phyloP scores from a whole-genome alignment of 2,329 filamentous ascomycete genomes.

The Paramyrothecium roridum region DNA sequence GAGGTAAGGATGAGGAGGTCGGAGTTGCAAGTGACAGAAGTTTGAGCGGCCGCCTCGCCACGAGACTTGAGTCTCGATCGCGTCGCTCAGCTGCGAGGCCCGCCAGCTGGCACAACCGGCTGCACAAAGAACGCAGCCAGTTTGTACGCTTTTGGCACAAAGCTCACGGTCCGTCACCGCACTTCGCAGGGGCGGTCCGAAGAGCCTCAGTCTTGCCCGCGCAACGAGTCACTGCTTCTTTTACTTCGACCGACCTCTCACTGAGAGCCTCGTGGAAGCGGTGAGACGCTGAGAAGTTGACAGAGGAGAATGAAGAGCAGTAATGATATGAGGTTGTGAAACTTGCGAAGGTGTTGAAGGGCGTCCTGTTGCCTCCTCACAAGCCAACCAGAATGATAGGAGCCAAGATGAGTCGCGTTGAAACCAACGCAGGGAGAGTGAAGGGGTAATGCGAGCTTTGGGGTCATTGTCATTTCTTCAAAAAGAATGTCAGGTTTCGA shows the following conservation, averaged over 20 bases:
- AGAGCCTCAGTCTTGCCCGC: background rate
- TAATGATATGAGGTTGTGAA: background rate
- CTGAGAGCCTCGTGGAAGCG: background rate
- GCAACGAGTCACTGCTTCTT: background rate
- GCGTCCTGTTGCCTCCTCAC: background rate
- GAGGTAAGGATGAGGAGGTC: too few relatives aligned
- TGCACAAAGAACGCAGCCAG: background rate
- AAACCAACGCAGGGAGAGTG: background rate
- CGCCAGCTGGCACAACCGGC: background rate
- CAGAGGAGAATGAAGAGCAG: background rate
- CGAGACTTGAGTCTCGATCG: background rate
- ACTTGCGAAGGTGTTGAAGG: background rate
- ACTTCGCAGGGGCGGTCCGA: background rate
- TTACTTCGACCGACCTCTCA: background rate
- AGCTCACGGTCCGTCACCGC: background rate
- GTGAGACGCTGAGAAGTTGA: background rate
- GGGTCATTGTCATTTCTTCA: background rate
- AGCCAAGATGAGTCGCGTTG: background rate
- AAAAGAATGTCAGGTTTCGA: slow-evolving; percentile 13
- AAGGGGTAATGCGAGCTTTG: background rate
- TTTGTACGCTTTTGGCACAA: background rate
- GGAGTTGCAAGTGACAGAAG: background rate
- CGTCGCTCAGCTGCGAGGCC: background rate
- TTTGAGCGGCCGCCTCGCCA: background rate
- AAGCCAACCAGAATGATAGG: background rate